Conservation (phyloP, 352 stramenopile species). For the Thraustotheca clavata region DNA sequence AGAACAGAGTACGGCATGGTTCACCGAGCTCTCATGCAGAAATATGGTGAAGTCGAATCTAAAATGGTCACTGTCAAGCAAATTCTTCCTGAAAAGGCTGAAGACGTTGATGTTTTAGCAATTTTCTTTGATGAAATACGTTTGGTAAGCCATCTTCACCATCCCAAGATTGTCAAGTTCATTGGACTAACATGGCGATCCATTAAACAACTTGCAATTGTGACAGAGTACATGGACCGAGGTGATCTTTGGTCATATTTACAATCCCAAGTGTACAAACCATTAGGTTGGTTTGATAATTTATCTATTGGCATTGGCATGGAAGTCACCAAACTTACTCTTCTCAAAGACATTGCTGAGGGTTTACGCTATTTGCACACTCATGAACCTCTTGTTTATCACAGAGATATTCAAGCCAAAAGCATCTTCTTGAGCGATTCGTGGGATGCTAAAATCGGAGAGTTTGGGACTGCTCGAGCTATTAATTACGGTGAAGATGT, state of each 20-base stretch:
- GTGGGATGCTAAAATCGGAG: conserved; percentile 30
- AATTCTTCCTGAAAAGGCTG: neutral
- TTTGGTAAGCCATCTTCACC: conserved; percentile 31
- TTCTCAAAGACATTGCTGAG: conserved; percentile 13
- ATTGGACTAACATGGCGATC: conserved; percentile 46
- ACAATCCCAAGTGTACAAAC: too few species aligned
- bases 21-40: neutral
- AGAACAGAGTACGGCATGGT: neutral
- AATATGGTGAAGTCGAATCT: neutral
- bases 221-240: conserved; percentile 70
- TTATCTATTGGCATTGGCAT: neutral
- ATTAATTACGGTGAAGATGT: conserved; percentile 16
- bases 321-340: conserved; percentile 5
- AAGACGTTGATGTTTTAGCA: conserved; percentile 1
- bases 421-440: conserved; percentile 26
- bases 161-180: conserved; percentile 61
- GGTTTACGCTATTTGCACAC: conserved; percentile 18
- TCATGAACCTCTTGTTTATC: neutral
- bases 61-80: conserved; percentile 12
- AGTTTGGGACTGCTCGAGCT: conserved; percentile 27
- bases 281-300: neutral
- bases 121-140: conserved; percentile 27
- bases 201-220: conserved; percentile 53
- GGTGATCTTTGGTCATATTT: conserved; percentile 39
- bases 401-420: conserved; percentile 16